Base-by-base conservation (phyloP, 1,139 yeast genomes). In the Blastobotrys malaysiensis region DNA sequence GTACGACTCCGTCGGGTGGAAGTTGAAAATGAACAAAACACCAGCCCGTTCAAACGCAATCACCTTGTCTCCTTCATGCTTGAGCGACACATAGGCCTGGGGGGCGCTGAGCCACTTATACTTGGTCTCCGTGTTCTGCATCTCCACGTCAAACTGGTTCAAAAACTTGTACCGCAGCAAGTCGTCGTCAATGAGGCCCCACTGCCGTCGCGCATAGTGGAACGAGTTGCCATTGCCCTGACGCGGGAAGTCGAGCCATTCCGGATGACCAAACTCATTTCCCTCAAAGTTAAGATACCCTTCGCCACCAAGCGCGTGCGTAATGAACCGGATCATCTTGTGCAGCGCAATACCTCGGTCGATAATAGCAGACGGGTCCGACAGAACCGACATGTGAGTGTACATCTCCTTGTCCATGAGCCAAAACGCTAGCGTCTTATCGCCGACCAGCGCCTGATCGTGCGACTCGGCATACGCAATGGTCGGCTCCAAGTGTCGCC, bases 341-440 rank as follows among this genome's bases (percentile, higher is more conserved):
- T 93, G 99, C 59, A 93, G 76, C 9, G 97, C 82, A 49, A 93
- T 72, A 27, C 98, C 99, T 58, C 99, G 81, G 65, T 90, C 96
- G 60, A 93, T 78, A 13, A 86, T 80, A 1, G 87, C 86, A 1
- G 96, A 86, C 53, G 85, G 74, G 51, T 84, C 88, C 1, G 89
- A 75, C 52, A 91, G 68, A 1, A 76, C 77, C 14, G 96, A 86
- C 99, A 93, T 93, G 71, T 91, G 83, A 46, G 98, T 91, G 72
- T 93, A 93, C 99, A 93, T 90, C 63, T 91, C 96, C 60, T 93
- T 90, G 72, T 93, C 99, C 98, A 93, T 93, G 57, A 93, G 77
- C 99, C 99, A 93, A 68, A 93, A 93, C 0, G 98, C 98, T 59
- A 93, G 73, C 0, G 97, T 89, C 71, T 93, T 93, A 69, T 93